A percentile compares a stretch with the other conserved stretches of the same genome.
phyloP scores from a whole-genome alignment of 305 asterid species.

The Lippia alba region DNA sequence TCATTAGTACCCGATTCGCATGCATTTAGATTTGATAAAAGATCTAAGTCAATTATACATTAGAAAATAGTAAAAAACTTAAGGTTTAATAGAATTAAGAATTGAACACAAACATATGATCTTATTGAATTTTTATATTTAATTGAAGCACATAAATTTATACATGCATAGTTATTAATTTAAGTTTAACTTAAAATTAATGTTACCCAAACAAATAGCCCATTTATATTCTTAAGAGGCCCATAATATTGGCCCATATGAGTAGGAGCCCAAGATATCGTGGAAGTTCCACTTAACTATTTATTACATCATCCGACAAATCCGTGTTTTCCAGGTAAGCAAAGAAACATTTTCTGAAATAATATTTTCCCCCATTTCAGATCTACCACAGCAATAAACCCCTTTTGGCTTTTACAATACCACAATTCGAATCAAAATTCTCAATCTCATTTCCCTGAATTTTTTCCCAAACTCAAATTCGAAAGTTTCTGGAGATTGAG shows the following conservation, averaged over 20 bases:
- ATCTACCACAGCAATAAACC: conserved; percentile 43
- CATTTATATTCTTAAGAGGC: not conserved
- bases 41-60: too few species aligned
- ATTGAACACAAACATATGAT: too few species aligned
- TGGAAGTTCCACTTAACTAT: not conserved
- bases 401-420: conserved; percentile 33
- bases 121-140: too few species aligned
- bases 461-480: conserved; percentile 22
- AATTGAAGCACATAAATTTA: too few species aligned
- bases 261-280: not conserved
- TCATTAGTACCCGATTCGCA: too few species aligned
- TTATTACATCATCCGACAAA: conserved; percentile 39
- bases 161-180: too few species aligned
- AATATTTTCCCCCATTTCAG: conserved; percentile 21
- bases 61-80: too few species aligned
- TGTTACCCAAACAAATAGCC: not conserved
- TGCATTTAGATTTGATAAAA: too few species aligned
- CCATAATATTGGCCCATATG: not conserved
- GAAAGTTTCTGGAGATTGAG: conserved; percentile 17
- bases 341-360: not conserved
- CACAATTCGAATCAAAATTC: conserved; percentile 34
- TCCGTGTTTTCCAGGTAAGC: conserved; percentile 39
- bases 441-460: conserved; percentile 24
- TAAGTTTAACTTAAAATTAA: too few species aligned
- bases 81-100: too few species aligned